Percentiles rank a stretch among this genome's conserved stretches.
These are phyloP conservation scores for Hylodesmum podocarpum DNA, from an alignment of 306 rosid species.

Conservation along the genomic window DNA sequence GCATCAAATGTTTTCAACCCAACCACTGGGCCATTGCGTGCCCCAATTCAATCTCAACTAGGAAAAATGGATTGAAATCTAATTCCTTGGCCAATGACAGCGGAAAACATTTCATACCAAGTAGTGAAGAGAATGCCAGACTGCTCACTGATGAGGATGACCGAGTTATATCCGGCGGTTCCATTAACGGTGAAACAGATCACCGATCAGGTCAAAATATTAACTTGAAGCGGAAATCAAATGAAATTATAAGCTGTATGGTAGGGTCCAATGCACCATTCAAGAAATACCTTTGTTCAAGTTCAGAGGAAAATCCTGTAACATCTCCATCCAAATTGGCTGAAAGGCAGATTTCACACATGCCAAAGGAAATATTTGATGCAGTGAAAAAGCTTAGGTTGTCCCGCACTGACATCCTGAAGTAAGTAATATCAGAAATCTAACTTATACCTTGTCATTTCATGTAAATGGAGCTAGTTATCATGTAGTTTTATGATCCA, in stretches of 20 bases:
- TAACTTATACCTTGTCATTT: conserved; percentile 10
- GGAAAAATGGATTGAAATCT: conserved; percentile 37
- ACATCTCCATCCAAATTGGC: conserved; percentile 33
- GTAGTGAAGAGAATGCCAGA: conserved; percentile 36
- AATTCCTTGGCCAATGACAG: conserved; percentile 26
- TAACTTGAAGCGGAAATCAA: conserved; percentile 35
- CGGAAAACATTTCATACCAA: conserved; percentile 23
- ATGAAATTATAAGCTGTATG: conserved; percentile 30
- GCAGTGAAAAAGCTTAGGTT: conserved; percentile 65
- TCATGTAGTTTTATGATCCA: background rate
- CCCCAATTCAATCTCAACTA: conserved; percentile 39
- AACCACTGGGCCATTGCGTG: conserved; percentile 77
- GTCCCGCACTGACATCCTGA: conserved; percentile 73
- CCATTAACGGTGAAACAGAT: conserved; percentile 25
- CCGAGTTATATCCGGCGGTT: conserved; percentile 29
- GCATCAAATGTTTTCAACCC: conserved; percentile 62
- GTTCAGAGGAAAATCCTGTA: conserved; percentile 39
- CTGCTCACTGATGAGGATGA: conserved; percentile 29
- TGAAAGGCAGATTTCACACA: conserved; percentile 34
- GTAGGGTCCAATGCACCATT: conserved; percentile 31
- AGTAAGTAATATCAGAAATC: conserved; percentile 55
- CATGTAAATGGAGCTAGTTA: background rate
- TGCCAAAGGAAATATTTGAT: conserved; percentile 55
- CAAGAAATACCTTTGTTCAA: conserved; percentile 36
- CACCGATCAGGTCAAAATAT: conserved; percentile 30